Conservation (phyloP, 1,284 basidiomycete genomes). For the Phaffia rhodozyma region DNA sequence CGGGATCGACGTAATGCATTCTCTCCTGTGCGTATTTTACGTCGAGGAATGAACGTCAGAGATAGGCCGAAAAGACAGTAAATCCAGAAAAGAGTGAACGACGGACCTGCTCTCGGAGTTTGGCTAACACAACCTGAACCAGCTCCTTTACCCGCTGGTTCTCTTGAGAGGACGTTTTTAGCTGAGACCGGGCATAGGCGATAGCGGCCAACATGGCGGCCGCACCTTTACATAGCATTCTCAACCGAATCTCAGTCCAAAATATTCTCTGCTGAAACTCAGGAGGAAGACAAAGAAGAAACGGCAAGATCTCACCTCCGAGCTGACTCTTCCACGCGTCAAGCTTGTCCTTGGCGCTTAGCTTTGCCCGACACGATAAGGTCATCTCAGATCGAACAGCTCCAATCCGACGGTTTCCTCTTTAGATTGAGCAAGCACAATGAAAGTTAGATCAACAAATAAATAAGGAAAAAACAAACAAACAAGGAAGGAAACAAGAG, state of each 20-base stretch:
- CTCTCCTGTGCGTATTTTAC: conserved; percentile 42
- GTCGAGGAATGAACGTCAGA: not conserved
- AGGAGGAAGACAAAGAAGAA: conserved; percentile 1
- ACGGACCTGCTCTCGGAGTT: conserved; percentile 58
- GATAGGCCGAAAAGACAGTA: not conserved
- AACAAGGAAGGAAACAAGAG: conserved; percentile 10
- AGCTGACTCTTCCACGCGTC: conserved; percentile 55
- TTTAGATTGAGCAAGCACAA: conserved; percentile 27
- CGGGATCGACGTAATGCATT: conserved; percentile 71
- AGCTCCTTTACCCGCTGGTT: conserved; percentile 58
- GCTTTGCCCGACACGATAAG: conserved; percentile 54
- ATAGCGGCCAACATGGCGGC: conserved; percentile 29
- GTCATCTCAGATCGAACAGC: conserved; percentile 60
- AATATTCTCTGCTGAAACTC: not conserved
- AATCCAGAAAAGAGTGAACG: not conserved
- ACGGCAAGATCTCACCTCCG: conserved; percentile 43
- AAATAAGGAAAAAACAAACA: not conserved
- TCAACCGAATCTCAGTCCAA: not conserved
- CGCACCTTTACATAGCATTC: conserved; percentile 23
- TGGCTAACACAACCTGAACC: conserved; percentile 65
- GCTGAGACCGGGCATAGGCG: conserved; percentile 37
- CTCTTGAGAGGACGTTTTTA: conserved; percentile 49
- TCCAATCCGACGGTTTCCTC: conserved; percentile 62
- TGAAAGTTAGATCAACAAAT: not conserved
- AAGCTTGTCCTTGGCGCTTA: conserved; percentile 57